Evolutionary conservation across 1,284 basidiomycete species (phyloP).

Genomic region (Limonomyces culmigenus): DNA sequence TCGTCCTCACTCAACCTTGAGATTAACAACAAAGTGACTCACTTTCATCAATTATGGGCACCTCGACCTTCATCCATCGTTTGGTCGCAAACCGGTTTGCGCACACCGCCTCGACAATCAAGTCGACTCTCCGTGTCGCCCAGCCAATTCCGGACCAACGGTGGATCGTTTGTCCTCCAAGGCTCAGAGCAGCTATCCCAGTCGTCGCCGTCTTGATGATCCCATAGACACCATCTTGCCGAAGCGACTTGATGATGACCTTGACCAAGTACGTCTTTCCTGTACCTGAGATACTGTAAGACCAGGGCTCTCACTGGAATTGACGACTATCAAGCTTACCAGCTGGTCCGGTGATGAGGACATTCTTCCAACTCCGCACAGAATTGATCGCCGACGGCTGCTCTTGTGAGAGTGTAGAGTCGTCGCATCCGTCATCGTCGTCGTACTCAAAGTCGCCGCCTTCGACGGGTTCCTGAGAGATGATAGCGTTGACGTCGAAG

Average conservation of each 20-base stretch:
- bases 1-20: constrained; percentile 2
- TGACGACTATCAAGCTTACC: no score
- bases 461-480: no score
- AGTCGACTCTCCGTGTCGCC: constrained; percentile 49
- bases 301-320: no score
- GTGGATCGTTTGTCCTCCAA: constrained; percentile 86
- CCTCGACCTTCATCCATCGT: constrained; percentile 33
- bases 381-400: no score
- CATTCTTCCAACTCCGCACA: no score
- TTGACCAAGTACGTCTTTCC: constrained; percentile 91
- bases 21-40: constrained; percentile 7
- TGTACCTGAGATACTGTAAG: constrained; percentile 62
- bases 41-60: constrained; percentile 62
- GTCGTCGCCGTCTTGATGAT: constrained; percentile 40
- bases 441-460: no score
- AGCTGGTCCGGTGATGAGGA: no score
- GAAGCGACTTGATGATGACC: constrained; percentile 55
- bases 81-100: no score
- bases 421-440: no score
- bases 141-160: constrained; percentile 87
- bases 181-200: constrained; percentile 89
- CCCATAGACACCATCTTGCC: constrained; percentile 6
- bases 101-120: constrained; percentile 57
- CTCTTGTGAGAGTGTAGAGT: no score
- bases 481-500: no score